Conservation (phyloP, 1,284 basidiomycete genomes). For the Ganoderma lucidum region DNA sequence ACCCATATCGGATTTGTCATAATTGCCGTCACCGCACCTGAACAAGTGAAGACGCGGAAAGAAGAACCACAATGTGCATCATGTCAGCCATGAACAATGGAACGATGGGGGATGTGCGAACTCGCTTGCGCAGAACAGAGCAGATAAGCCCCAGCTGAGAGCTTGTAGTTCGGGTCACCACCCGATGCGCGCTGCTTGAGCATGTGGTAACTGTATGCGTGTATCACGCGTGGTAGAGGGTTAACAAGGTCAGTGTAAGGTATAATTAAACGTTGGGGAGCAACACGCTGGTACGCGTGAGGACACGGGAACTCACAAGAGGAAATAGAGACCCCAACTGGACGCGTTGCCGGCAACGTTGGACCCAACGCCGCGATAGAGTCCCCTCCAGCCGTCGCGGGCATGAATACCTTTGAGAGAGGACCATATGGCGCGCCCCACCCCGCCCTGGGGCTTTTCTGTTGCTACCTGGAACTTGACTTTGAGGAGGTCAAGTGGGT, state of each 20-base stretch:
- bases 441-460: slow-evolving; percentile 61
- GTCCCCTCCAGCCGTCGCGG: slow-evolving; percentile 82
- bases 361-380: slow-evolving; percentile 91
- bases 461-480: slow-evolving; percentile 95
- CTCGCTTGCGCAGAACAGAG: slow-evolving; percentile 95
- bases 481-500: slow-evolving; percentile 97
- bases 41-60: slow-evolving; percentile 13
- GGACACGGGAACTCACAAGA: slow-evolving; percentile 75
- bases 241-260: slow-evolving; percentile 8
- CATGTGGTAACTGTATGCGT: slow-evolving; percentile 83
- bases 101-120: slow-evolving; percentile 54
- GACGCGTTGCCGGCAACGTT: slow-evolving; percentile 97
- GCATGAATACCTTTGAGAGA: slow-evolving; percentile 80
- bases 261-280: background rate
- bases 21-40: slow-evolving; percentile 92
- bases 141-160: slow-evolving; percentile 86
- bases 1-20: slow-evolving; percentile 99
- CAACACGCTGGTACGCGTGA: background rate
- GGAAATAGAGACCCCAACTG: slow-evolving; percentile 98
- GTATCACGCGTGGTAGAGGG: slow-evolving; percentile 1
- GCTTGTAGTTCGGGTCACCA: slow-evolving; percentile 61
- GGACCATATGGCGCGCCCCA: slow-evolving; percentile 83
- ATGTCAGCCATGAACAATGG: slow-evolving; percentile 28
- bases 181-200: slow-evolving; percentile 82
- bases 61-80: background rate